Base-by-base conservation (phyloP, 1,139 yeast species). In the Taphrina sp. region DNA sequence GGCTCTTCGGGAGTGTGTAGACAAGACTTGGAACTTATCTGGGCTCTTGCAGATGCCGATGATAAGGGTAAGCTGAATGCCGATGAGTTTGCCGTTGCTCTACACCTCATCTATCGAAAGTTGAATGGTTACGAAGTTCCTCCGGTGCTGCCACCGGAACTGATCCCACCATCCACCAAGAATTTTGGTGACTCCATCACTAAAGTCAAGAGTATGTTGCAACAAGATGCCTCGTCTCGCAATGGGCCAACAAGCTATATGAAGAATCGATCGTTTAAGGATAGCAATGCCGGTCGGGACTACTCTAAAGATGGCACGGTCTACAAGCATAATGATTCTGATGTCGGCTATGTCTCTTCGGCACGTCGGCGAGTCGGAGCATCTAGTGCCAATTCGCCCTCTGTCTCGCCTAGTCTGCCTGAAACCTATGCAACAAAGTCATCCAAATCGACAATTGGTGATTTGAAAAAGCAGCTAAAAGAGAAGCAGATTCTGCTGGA, bases 1-100 rank as follows among this genome's bases (percentile, higher is more conserved):
- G 83, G 94, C 47, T 92, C 92, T 70, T 85, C 95, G 24, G 97
- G 97, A 1, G 78, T 92, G 62, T 77, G 82, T 58, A 80, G 96
- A 69, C 78, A 81, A 7, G 96, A 90, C 64, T 76, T 92, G 61
- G 97, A 90, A 68, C 76, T 82, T 35, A 87, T 92, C 61, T 92
- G 98, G 98, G 96, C 90, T 68, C 76, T 92, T 65, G 81, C 97
- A 4, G 97, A 92, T 69, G 78, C 89, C 58, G 88, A 87, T 64
- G 89, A 89, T 69, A 81, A 89, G 45, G 97, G 96, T 34, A 78
- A 80, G 51, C 88, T 92, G 65, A 78, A 88, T 42, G 83, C 79
- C 66, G 74, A 80, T 61, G 98, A 94, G 69, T 92, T 92, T 70
- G 81, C 95, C 1, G 85, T 92, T 67, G 97, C 97, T 12, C 83